Conservation (phyloP, 495 filamentous ascomycete genomes). For the Aspergillus bertholletiae region DNA sequence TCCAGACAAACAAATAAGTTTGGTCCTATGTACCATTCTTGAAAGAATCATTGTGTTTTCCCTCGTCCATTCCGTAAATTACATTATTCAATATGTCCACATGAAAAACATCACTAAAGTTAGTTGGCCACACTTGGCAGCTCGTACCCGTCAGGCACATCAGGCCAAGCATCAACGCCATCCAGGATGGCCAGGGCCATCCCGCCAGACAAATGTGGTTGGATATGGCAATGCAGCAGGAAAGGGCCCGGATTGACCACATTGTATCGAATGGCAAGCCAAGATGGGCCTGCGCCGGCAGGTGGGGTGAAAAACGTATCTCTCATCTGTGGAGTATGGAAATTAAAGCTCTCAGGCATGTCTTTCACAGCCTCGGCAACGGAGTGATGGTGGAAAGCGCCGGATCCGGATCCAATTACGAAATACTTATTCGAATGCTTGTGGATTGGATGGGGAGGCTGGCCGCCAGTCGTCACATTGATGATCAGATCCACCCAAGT, state of each 20-base stretch:
- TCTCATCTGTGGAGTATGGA: constrained; percentile 47
- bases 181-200: constrained; percentile 56
- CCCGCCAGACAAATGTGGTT: constrained; percentile 54
- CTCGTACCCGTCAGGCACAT: constrained; percentile 17
- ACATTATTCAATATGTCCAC: no score
- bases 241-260: constrained; percentile 57
- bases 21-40: no score
- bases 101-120: no score
- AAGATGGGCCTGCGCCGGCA: constrained; percentile 29
- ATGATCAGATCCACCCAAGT: constrained; percentile 60
- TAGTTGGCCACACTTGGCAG: neutral
- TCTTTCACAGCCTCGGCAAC: constrained; percentile 49
- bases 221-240: constrained; percentile 59
- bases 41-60: no score
- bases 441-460: constrained; percentile 54
- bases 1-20: no score
- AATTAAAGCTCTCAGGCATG: constrained; percentile 49
- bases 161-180: constrained; percentile 54
- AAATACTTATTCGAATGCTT: constrained; percentile 61
- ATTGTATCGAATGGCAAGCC: constrained; percentile 55
- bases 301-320: constrained; percentile 46
- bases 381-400: constrained; percentile 42
- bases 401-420: constrained; percentile 47
- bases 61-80: no score
- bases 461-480: constrained; percentile 26